Conservation (phyloP, 164 flowering plant species). For the Akebia trifoliata region DNA sequence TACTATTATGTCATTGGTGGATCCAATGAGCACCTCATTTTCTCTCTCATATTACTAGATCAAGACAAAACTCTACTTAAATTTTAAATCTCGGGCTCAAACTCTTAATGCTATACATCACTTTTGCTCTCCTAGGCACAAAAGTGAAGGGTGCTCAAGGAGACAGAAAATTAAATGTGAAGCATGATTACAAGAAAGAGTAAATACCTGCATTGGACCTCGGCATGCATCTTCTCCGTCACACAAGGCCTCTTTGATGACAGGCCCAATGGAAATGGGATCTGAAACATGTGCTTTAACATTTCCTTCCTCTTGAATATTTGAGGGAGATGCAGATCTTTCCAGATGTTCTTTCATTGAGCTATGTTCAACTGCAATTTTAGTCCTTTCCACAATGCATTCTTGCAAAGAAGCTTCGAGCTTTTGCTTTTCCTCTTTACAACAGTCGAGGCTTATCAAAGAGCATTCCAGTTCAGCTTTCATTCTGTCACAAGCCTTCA, state of each 20-base stretch:
- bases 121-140: neutral
- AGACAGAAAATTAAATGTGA: neutral
- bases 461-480: slow-evolving; percentile 91
- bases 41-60: slow-evolving; percentile 2
- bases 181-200: neutral
- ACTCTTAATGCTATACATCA: neutral
- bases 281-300: slow-evolving; percentile 7
- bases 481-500: slow-evolving; percentile 53
- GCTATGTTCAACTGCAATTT: slow-evolving; percentile 38
- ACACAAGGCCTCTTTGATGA: neutral
- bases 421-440: slow-evolving; percentile 84
- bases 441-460: slow-evolving; percentile 76
- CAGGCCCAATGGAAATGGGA: slow-evolving; percentile 12
- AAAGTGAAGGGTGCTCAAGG: neutral
- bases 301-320: slow-evolving; percentile 16
- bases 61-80: neutral
- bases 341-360: slow-evolving; percentile 34
- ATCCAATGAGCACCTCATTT: too few relatives aligned
- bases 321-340: slow-evolving; percentile 19
- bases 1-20: neutral
- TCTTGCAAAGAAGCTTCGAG: slow-evolving; percentile 63
- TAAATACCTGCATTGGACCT: slow-evolving; percentile 15
- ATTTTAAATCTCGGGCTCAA: neutral
- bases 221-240: slow-evolving; percentile 13
- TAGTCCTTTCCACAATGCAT: slow-evolving; percentile 47